Percentiles rank a stretch among this genome's conserved stretches.
Evolutionary conservation across 179 eudicot genomes (phyloP).

Genomic region (Silene coronaria): DNA sequence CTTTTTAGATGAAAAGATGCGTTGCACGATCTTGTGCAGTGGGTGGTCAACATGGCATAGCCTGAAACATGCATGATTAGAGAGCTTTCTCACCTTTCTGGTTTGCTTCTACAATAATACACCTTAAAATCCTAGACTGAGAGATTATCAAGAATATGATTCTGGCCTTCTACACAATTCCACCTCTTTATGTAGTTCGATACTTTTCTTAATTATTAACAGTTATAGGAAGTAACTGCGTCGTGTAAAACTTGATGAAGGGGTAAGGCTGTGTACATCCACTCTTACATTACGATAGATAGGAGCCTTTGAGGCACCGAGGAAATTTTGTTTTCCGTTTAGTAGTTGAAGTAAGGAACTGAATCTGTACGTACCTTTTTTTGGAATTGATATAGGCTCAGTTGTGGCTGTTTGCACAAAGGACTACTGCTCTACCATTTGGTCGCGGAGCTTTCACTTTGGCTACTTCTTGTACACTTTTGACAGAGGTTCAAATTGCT

Average conservation of each 20-base stretch:
- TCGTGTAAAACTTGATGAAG: background rate
- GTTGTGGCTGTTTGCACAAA: conserved; percentile 96
- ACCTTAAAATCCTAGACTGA: background rate
- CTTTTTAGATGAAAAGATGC: background rate
- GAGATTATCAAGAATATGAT: background rate
- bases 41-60: background rate
- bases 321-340: background rate
- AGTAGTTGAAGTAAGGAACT: background rate
- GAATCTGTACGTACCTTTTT: background rate
- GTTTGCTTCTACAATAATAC: background rate
- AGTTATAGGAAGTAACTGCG: background rate
- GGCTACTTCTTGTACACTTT: conserved; percentile 80
- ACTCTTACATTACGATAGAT: background rate
- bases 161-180: background rate
- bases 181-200: background rate
- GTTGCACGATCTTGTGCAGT: background rate
- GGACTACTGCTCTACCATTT: conserved; percentile 94
- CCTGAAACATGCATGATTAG: background rate
- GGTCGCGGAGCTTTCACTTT: conserved; percentile 99
- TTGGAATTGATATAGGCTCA: conserved; percentile 55
- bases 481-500: conserved; percentile 66
- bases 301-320: background rate
- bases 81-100: background rate
- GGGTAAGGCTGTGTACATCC: background rate
- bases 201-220: background rate